Evolutionary conservation across 176 grass and related monocot genomes (phyloP).

Genomic region (Luzula sylvatica): DNA sequence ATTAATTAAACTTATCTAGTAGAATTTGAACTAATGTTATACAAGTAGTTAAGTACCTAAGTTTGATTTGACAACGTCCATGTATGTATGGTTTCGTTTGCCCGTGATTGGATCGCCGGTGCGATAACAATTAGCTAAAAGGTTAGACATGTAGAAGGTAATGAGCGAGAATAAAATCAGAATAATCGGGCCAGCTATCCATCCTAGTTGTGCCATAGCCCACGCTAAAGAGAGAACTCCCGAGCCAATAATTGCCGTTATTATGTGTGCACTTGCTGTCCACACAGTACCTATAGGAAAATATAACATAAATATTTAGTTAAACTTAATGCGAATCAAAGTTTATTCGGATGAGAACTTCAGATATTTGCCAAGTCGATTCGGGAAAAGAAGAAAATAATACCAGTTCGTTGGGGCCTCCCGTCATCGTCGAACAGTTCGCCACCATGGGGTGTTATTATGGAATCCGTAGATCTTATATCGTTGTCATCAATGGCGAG

Average conservation of each 20-base stretch:
- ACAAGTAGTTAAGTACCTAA: slow-evolving; percentile 33
- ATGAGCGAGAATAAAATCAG: slow-evolving; percentile 52
- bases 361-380: no score
- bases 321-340: not conserved
- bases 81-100: slow-evolving; percentile 76
- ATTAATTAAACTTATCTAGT: no score
- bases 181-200: slow-evolving; percentile 44
- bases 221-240: slow-evolving; percentile 83
- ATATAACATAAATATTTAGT: not conserved
- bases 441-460: no score
- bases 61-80: slow-evolving; percentile 62
- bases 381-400: not conserved
- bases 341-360: no score
- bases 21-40: no score
- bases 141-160: slow-evolving; percentile 80
- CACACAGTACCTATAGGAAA: slow-evolving; percentile 50
- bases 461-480: no score
- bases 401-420: slow-evolving; percentile 47
- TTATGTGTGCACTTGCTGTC: slow-evolving; percentile 85
- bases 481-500: no score
- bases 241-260: slow-evolving; percentile 83
- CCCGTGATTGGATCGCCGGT: slow-evolving; percentile 35
- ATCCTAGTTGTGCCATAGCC: no score
- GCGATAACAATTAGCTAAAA: slow-evolving; percentile 81
- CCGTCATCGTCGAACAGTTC: slow-evolving; percentile 60